phyloP scores from a whole-genome alignment of 2,329 filamentous ascomycete genomes.

The Neonectria neomacrospora region DNA sequence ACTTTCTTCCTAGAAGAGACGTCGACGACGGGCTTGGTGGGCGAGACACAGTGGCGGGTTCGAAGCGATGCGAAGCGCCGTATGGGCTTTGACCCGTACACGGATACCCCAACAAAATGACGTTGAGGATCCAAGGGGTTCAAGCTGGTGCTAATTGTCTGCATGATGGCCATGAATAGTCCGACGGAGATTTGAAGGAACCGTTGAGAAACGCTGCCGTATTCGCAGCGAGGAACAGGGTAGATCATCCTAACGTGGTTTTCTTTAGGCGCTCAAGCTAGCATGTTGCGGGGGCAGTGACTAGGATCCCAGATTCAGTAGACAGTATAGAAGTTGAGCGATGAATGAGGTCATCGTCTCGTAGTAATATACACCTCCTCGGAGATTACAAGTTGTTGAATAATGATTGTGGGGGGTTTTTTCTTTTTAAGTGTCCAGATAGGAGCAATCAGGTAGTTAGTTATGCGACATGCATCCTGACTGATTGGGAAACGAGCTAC shows the following conservation, averaged over 20 bases:
- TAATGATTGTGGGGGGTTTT: constrained; percentile 4
- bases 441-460: background rate
- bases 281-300: background rate
- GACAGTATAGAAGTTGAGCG: background rate
- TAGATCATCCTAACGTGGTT: background rate
- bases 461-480: background rate
- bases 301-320: background rate
- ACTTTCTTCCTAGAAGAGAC: constrained; percentile 83
- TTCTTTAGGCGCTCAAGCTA: no score
- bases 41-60: constrained; percentile 57
- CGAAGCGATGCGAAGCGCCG: constrained; percentile 59
- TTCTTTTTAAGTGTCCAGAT: background rate
- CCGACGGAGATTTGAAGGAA: constrained; percentile 12
- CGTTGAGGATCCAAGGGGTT: background rate
- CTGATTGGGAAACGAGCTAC: constrained; percentile 12
- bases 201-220: constrained; percentile 18
- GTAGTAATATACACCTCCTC: background rate
- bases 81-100: constrained; percentile 68
- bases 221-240: background rate
- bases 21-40: constrained; percentile 62
- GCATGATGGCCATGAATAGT: constrained; percentile 10
- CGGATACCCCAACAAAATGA: constrained; percentile 53
- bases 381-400: background rate
- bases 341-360: background rate
- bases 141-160: background rate